Percentiles rank a stretch among this genome's conserved stretches.
Evolutionary conservation across 192 early-diverging fungal species (phyloP).

Genomic region (Coemansia sp.): DNA sequence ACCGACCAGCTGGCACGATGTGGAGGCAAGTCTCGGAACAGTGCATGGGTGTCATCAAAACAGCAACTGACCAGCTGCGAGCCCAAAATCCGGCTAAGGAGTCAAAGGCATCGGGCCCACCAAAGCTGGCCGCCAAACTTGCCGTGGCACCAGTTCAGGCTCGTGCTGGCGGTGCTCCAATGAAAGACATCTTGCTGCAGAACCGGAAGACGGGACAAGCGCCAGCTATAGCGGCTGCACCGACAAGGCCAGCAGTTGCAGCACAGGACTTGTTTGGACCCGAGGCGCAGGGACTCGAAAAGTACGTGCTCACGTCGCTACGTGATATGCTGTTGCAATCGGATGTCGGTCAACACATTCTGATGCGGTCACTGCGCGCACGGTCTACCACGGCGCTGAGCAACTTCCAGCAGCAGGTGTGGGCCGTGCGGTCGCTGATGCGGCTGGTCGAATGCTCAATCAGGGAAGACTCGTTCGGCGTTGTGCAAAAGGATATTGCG

Average conservation of each 20-base stretch:
- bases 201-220: constrained; percentile 10
- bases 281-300: constrained; percentile 54
- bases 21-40: constrained; percentile 46
- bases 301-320: constrained; percentile 47
- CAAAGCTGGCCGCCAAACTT: constrained; percentile 6
- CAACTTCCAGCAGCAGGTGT: constrained; percentile 55
- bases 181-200: constrained; percentile 38
- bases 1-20: constrained; percentile 38
- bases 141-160: not conserved
- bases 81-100: constrained; percentile 18
- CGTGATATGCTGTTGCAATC: constrained; percentile 46
- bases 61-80: constrained; percentile 32
- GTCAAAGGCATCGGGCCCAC: constrained; percentile 7
- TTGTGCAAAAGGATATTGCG: constrained; percentile 49
- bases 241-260: not conserved
- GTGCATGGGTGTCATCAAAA: constrained; percentile 39
- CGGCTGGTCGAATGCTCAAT: constrained; percentile 49
- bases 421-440: constrained; percentile 49
- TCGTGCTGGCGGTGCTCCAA: constrained; percentile 37
- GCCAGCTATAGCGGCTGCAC: not conserved
- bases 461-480: constrained; percentile 46
- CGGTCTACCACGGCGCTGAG: constrained; percentile 34
- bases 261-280: constrained; percentile 37
- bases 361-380: constrained; percentile 30
- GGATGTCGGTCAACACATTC: constrained; percentile 32